These are phyloP conservation scores for Pseudoscleropodium purum DNA, from an alignment of 225 moss, liverwort and hornwort species.

Conservation along the genomic window DNA sequence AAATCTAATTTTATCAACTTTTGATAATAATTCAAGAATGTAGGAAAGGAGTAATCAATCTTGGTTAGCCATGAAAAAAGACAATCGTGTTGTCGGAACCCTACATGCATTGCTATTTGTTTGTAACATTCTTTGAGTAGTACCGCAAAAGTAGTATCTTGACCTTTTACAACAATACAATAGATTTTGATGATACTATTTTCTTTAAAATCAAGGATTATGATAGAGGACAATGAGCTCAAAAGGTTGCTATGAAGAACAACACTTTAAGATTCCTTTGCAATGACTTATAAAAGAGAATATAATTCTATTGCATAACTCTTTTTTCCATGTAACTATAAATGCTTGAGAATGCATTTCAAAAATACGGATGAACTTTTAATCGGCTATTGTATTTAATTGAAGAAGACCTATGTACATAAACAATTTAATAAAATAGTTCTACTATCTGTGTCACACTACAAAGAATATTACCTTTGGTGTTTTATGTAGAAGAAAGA, in stretches of 20 bases:
- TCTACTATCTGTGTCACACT: no score
- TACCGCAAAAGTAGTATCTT: background rate
- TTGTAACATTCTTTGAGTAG: background rate
- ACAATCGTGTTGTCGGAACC: background rate
- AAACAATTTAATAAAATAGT: accelerated
- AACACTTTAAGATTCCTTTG: background rate
- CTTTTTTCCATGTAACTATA: no score
- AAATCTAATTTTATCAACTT: background rate
- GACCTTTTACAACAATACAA: background rate
- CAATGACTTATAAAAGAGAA: background rate
- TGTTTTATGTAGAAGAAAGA: background rate
- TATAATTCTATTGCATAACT: background rate
- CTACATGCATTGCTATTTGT: background rate
- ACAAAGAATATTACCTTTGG: accelerated
- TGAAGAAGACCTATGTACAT: background rate
- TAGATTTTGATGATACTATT: background rate
- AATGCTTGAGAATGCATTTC: background rate
- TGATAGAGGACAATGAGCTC: background rate
- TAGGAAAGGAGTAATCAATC: background rate
- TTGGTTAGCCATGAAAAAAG: background rate
- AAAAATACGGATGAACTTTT: background rate
- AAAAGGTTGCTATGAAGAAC: background rate
- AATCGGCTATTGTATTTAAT: no score
- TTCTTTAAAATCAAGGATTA: background rate
- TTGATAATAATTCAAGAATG: background rate